phyloP scores from a whole-genome alignment of 495 filamentous ascomycete species.

The Daldinia caldariorum region DNA sequence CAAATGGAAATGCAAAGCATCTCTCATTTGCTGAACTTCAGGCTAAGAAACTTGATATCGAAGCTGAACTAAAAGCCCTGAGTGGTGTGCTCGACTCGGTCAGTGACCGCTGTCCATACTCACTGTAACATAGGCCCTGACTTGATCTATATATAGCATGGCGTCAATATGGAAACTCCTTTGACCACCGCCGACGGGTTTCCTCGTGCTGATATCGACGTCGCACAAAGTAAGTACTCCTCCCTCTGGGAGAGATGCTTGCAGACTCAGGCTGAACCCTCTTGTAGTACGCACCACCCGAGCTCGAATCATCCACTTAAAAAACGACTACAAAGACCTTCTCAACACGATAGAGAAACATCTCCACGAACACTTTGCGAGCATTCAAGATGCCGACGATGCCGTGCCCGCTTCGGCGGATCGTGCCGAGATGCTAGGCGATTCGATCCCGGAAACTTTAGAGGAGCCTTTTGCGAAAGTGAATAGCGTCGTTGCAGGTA shows the following conservation, averaged over 20 bases:
- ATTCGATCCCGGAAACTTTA: constrained; percentile 53
- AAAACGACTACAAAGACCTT: constrained; percentile 91
- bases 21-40: constrained; percentile 68
- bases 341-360: constrained; percentile 84
- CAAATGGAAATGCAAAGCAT: constrained; percentile 66
- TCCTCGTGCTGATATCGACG: constrained; percentile 91
- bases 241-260: neutral
- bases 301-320: constrained; percentile 85
- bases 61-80: constrained; percentile 84
- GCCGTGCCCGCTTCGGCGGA: constrained; percentile 25
- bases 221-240: constrained; percentile 81
- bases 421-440: constrained; percentile 47
- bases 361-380: constrained; percentile 81
- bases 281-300: constrained; percentile 84
- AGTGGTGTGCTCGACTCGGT: constrained; percentile 90
- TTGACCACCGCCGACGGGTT: constrained; percentile 93
- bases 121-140: constrained; percentile 21
- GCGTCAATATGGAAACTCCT: constrained; percentile 89
- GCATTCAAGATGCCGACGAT: constrained; percentile 52
- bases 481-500: constrained; percentile 79
- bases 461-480: constrained; percentile 88
- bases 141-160: constrained; percentile 73
- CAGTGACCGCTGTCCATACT: constrained; percentile 44
- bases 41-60: constrained; percentile 79
- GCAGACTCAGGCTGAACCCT: constrained; percentile 29